Percentiles rank a stretch among this genome's conserved stretches.
phyloP scores from a whole-genome alignment of 805 yeast species.

The Lipomyces chichibuensis region DNA sequence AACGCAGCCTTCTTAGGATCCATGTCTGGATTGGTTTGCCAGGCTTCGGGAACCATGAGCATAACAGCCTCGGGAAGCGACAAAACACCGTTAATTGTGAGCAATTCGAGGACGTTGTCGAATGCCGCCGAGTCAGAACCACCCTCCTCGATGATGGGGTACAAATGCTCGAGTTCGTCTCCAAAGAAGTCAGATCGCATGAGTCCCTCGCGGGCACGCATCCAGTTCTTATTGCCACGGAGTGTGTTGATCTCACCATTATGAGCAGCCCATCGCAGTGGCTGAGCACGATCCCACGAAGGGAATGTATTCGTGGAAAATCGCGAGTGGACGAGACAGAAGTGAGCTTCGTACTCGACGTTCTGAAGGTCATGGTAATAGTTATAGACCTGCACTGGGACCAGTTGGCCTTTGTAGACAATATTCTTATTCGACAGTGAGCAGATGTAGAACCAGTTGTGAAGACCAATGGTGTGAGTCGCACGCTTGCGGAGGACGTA shows the following conservation, averaged over 20 bases:
- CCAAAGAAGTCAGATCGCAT: slow-evolving; percentile 87
- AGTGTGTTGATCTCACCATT: slow-evolving; percentile 97
- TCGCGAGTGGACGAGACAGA: slow-evolving; percentile 95
- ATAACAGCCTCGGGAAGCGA: slow-evolving; percentile 96
- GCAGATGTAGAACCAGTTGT: slow-evolving; percentile 97
- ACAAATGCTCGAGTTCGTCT: slow-evolving; percentile 85
- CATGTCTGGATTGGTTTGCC: slow-evolving; percentile 85
- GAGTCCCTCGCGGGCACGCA: slow-evolving; percentile 98
- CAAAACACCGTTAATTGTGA: slow-evolving; percentile 87
- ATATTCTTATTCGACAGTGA: slow-evolving; percentile 86
- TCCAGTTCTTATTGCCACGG: slow-evolving; percentile 98
- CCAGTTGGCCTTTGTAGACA: slow-evolving; percentile 96
- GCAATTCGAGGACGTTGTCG: slow-evolving; percentile 90
- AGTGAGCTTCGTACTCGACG: slow-evolving; percentile 90
- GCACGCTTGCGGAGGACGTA: slow-evolving; percentile 87
- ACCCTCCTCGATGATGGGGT: slow-evolving; percentile 96
- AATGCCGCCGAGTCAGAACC: slow-evolving; percentile 98
- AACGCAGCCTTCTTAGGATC: slow-evolving; percentile 92
- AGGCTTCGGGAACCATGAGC: slow-evolving; percentile 96
- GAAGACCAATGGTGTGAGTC: slow-evolving; percentile 86
- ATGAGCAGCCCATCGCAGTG: slow-evolving; percentile 95
- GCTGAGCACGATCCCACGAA: slow-evolving; percentile 99
- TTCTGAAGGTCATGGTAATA: slow-evolving; percentile 91
- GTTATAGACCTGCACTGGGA: slow-evolving; percentile 93
- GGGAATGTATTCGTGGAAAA: slow-evolving; percentile 98